These are phyloP conservation scores for Lophium mytilinum DNA, from an alignment of 495 filamentous ascomycete species.

Conservation along the genomic window DNA sequence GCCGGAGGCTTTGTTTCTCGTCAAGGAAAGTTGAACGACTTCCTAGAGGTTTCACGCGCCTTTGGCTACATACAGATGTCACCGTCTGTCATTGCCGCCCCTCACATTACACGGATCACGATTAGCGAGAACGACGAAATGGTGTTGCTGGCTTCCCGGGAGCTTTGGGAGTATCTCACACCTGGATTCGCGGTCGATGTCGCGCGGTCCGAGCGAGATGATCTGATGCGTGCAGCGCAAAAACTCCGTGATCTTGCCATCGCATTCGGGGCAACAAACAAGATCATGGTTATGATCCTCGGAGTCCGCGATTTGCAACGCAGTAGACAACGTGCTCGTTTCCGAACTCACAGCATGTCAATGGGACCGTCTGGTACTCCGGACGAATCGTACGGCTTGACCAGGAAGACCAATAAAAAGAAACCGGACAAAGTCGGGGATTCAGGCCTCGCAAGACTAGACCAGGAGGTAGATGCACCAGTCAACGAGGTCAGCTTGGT, in stretches of 20 bases:
- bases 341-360: conserved; percentile 69
- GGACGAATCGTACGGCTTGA: conserved; percentile 56
- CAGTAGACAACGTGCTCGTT: conserved; percentile 64
- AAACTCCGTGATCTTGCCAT: conserved; percentile 93
- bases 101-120: conserved; percentile 67
- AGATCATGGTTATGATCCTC: conserved; percentile 98
- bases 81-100: conserved; percentile 87
- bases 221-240: conserved; percentile 94
- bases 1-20: conserved; percentile 93
- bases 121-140: conserved; percentile 89
- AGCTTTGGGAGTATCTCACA: conserved; percentile 89
- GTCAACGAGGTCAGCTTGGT: conserved; percentile 84
- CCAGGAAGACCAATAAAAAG: conserved; percentile 50
- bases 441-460: conserved; percentile 73
- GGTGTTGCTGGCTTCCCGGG: conserved; percentile 81
- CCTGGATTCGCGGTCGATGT: conserved; percentile 89
- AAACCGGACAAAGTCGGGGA: conserved; percentile 62
- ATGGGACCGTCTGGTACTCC: conserved; percentile 63
- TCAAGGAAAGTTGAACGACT: conserved; percentile 86
- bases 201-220: conserved; percentile 68
- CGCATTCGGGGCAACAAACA: conserved; percentile 82
- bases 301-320: conserved; percentile 76
- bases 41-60: conserved; percentile 81
- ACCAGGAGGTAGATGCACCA: conserved; percentile 81
- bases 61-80: conserved; percentile 92